phyloP scores from a whole-genome alignment of 345 rosid genomes.

The Acer negundo region DNA sequence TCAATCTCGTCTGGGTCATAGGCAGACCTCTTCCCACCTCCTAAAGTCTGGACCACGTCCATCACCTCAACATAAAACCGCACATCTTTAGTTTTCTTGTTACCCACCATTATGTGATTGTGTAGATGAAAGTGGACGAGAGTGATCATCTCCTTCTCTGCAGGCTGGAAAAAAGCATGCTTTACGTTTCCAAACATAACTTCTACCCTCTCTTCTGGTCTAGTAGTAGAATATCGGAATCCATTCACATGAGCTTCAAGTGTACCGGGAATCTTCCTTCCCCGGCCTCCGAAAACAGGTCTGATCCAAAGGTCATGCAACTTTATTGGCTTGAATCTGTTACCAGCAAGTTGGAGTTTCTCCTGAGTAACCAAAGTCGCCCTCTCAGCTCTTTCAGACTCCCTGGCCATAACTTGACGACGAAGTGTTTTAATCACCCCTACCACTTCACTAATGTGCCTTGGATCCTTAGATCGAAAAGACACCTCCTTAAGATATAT shows the following conservation, averaged over 20 bases:
- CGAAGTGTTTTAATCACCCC: slow-evolving; percentile 48
- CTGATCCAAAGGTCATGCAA: slow-evolving; percentile 55
- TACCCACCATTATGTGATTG: slow-evolving; percentile 64
- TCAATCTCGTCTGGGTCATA: slow-evolving; percentile 66
- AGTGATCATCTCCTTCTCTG: slow-evolving; percentile 57
- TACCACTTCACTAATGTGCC: slow-evolving; percentile 56
- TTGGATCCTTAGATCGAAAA: slow-evolving; percentile 53
- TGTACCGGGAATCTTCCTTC: slow-evolving; percentile 51
- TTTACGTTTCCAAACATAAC: slow-evolving; percentile 49
- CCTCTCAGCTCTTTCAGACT: slow-evolving; percentile 60
- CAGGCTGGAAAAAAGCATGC: slow-evolving; percentile 60
- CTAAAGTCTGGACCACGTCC: slow-evolving; percentile 53
- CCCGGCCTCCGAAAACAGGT: slow-evolving; percentile 57
- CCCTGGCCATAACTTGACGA: slow-evolving; percentile 45
- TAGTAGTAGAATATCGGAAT: slow-evolving; percentile 49
- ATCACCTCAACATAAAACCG: slow-evolving; percentile 56
- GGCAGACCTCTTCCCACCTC: slow-evolving; percentile 56
- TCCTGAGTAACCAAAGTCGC: slow-evolving; percentile 60
- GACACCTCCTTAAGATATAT: slow-evolving; percentile 54
- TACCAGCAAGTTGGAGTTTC: slow-evolving; percentile 39
- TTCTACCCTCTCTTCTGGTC: slow-evolving; percentile 54
- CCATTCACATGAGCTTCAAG: slow-evolving; percentile 52
- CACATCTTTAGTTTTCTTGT: slow-evolving; percentile 56
- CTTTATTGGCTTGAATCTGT: slow-evolving; percentile 50
- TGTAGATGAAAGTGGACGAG: slow-evolving; percentile 55